Base-by-base conservation (phyloP, 768 basidiomycete genomes). In the Coprinellus micaceus region DNA sequence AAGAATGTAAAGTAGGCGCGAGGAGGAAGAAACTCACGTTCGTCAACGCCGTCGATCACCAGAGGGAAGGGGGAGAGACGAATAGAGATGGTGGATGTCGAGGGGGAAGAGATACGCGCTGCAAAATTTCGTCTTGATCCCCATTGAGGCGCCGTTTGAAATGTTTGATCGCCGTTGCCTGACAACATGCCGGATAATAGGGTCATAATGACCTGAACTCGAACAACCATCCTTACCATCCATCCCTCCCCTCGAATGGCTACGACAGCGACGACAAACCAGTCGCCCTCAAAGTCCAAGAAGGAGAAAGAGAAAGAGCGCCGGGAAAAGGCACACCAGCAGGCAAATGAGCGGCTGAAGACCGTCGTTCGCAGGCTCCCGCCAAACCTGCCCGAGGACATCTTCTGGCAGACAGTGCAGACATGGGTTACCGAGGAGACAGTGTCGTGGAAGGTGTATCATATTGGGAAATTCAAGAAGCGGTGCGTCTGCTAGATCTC, bases 401-500 rank as follows among this genome's bases (percentile, higher is more conserved):
- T 97, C 52, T 98, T 99, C 72, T 99, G 96, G 96, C 84, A 88
- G 64, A 92, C 90, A 59, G 92, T 94, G 2, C 77, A 85, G 52
- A 67, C 77, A 1, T 98, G 95, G 94, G 88, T 94, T 15, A 78
- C 82, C 1, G 86, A 89, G 17, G 86, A 92, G 33, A 83, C 86
- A 0, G 72, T 80, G 7, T 64, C 71, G 11, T 93, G 88, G 89
- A 89, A 82, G 67, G 61, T 69, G 1, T 92, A 80, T 64, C 79
- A 78, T 63, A 77, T 77, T 1, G 90, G 91, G 10, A 91, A 91
- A 72, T 65, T 83, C 58, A 77, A 80, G 64, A 88, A 84, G 66
- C 80, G 83, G 89, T 91, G 63, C 47, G 78, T 73, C 11, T 43
- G 28, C 30, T 37, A 45, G 40, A 33, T 26, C 33, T 52, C 17